Base-by-base conservation (phyloP, 352 stramenopile species). In the Hyaloperonospora arabidopsidis region DNA sequence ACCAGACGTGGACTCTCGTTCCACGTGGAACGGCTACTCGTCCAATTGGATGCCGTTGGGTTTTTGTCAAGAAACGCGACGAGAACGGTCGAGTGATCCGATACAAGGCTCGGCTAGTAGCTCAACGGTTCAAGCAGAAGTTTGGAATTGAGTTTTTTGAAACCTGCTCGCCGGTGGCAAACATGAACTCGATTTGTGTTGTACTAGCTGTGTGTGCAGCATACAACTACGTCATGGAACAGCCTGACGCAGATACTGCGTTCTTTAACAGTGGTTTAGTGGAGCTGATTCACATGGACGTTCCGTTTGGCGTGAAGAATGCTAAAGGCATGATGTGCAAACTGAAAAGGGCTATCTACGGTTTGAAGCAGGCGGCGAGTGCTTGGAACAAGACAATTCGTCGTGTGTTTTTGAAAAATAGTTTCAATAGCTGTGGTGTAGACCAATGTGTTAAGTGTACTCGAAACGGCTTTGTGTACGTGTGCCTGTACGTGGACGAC, bases 401-500 rank as follows among this genome's bases (percentile, higher is more conserved):
- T 10, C 7, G 10, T 45, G 13, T 22, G 38, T n/a, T n/a, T 19
- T 45, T 3, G 3, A 13, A 7, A 8, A 19, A 8, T 45, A 14
- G 14, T 19, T 45, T 45, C 11, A 45, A 11, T 4, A 7, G 2
- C 38, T 45, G n/a, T 23, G 38, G 38, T 19, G 15, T 13, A 10
- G 38, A 10, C 38, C 6, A 13, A 2, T 22, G 38, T 10, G 17
- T 22, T 13, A 45, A 45, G n/a, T 2, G 22, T 13, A 17, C 22
- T 22, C 2, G n/a, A 22, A 22, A 45, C 10, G 38, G 22, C 8
- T 4, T 22, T 10, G 13, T 45, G 38, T 45, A 45, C 15, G 2
- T 22, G 3, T 45, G 38, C n/a, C 38, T 45, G 15, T 45, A 45
- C n/a, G 38, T 45, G 8, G 38, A 45, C n/a, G 38, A 45, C n/a